Base-by-base conservation (phyloP, 1,139 yeast genomes). In the Kodamaea arcana region DNA sequence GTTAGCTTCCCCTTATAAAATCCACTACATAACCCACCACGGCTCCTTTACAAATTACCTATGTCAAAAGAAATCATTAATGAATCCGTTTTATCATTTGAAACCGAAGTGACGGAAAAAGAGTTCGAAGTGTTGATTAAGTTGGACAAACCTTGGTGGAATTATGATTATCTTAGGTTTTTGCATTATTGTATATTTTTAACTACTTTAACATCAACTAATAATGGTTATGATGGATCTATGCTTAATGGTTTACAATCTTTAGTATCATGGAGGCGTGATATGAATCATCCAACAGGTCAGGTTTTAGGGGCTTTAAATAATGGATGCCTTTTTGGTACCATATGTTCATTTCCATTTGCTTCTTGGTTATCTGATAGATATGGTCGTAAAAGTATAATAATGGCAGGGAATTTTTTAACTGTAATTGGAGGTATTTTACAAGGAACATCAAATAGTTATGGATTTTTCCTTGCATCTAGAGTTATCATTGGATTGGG, bases 401-500 rank as follows among this genome's bases (percentile, higher is more conserved):
- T 47, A 27, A 29, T 42, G 9, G 38, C 40, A 3, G 51, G 52
- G 12, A 36, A 40, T 15, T 8, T 30, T 3, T 22, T 47, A 8
- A 31, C 42, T n/a, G 31, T 47, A 14, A 13, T 47, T 14, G 51
- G 52, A 26, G 46, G 47, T 15, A 33, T 65, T 15, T 49, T 72
- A 31, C 76, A 71, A 51, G 70, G 75, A 25, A 56, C 58, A 29
- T 56, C 75, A 13, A 56, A 55, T 30, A 60, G 62, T 36, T 48
- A 45, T 30, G 50, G 43, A 2, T 61, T 67, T 48, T 69, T 70
- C 46, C 47, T 68, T 31, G 52, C 50, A 24, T 47, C 67, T 2
- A 57, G 76, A 49, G 39, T 69, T 18, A 44, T 70, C 25, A 43
- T 76, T 29, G 76, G 76, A 25, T 42, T 63, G 30, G 75, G 80